phyloP scores from a whole-genome alignment of 2,329 filamentous ascomycete species.

The Sclerotinia glacialis region DNA sequence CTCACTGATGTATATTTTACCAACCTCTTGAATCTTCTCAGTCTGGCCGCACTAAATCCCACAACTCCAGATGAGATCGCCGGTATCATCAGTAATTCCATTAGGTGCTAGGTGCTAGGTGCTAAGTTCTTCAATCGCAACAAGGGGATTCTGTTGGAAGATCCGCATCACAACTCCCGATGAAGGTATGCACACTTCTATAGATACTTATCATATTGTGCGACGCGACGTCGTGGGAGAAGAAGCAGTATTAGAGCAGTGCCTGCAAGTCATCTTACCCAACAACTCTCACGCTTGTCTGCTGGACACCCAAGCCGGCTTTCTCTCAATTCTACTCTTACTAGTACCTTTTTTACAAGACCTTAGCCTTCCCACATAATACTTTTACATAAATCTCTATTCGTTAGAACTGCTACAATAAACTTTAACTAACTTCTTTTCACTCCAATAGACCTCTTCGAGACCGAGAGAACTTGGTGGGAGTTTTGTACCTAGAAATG shows the following conservation, averaged over 20 bases:
- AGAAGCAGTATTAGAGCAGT: not conserved
- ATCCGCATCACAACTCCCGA: slow-evolving; percentile 29
- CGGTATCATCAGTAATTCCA: slow-evolving; percentile 32
- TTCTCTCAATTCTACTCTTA: slow-evolving; percentile 8
- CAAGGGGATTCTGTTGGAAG: slow-evolving; percentile 34
- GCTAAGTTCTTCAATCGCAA: slow-evolving; percentile 35
- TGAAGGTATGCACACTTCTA: slow-evolving; percentile 37
- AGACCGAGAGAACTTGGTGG: slow-evolving; percentile 41
- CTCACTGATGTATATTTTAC: slow-evolving; percentile 16
- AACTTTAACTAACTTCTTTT: slow-evolving; percentile 31
- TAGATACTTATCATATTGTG: not conserved
- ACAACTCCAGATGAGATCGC: slow-evolving; percentile 38
- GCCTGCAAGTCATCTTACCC: not conserved
- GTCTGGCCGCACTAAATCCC: not conserved
- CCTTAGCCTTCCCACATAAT: not conserved
- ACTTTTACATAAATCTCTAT: not conserved
- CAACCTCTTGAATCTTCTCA: slow-evolving; percentile 5
- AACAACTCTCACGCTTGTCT: not conserved
- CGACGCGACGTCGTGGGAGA: slow-evolving; percentile 1
- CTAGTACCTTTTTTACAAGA: not conserved
- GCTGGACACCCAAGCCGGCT: not conserved
- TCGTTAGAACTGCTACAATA: not conserved
- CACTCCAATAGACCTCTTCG: slow-evolving; percentile 38
- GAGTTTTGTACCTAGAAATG: slow-evolving; percentile 39
- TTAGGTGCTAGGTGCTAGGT: slow-evolving; percentile 23